A percentile compares a stretch with the other conserved stretches of the same genome.
Conservation (phyloP, 2,329 filamentous ascomycete genomes). For the Penicillium sp. region DNA sequence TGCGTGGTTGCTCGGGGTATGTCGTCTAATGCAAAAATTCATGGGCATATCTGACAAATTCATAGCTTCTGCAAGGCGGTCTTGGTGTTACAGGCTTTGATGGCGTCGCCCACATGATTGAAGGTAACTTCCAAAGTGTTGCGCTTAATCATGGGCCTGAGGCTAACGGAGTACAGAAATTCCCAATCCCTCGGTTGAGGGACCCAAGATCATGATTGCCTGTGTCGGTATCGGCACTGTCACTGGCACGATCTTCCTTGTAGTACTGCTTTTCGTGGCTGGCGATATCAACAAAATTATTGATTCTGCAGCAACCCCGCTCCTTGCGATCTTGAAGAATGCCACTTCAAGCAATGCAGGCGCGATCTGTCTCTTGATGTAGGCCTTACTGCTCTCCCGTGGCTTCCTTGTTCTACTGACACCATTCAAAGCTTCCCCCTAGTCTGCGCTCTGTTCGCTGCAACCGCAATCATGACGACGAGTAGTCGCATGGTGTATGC, state of each 20-base stretch:
- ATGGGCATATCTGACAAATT: constrained; percentile 17
- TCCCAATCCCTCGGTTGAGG: constrained; percentile 49
- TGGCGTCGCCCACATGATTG: constrained; percentile 52
- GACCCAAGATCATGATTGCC: constrained; percentile 64
- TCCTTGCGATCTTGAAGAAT: constrained; percentile 61
- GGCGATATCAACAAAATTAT: constrained; percentile 58
- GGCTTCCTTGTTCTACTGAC: constrained; percentile 7
- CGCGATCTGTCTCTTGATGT: constrained; percentile 62
- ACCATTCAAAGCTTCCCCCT: constrained; percentile 27
- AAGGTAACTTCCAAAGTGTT: constrained; percentile 26
- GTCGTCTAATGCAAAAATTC: constrained; percentile 6
- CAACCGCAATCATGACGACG: constrained; percentile 35
- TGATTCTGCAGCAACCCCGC: constrained; percentile 53
- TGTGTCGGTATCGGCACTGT: constrained; percentile 62
- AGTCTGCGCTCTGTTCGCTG: constrained; percentile 32
- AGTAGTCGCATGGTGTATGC: constrained; percentile 37
- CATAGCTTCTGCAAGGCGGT: constrained; percentile 47
- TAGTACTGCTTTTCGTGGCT: constrained; percentile 62
- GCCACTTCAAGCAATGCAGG: constrained; percentile 61
- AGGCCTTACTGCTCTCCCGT: constrained; percentile 5
- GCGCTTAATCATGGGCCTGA: not conserved
- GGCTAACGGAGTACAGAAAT: constrained; percentile 33
- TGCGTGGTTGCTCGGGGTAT: constrained; percentile 44
- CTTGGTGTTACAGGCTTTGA: constrained; percentile 54
- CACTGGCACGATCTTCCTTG: constrained; percentile 62